Percentiles rank a stretch among this genome's conserved stretches.
phyloP scores from a whole-genome alignment of 2,329 filamentous ascomycete species.

The Diaporthe vexans region DNA sequence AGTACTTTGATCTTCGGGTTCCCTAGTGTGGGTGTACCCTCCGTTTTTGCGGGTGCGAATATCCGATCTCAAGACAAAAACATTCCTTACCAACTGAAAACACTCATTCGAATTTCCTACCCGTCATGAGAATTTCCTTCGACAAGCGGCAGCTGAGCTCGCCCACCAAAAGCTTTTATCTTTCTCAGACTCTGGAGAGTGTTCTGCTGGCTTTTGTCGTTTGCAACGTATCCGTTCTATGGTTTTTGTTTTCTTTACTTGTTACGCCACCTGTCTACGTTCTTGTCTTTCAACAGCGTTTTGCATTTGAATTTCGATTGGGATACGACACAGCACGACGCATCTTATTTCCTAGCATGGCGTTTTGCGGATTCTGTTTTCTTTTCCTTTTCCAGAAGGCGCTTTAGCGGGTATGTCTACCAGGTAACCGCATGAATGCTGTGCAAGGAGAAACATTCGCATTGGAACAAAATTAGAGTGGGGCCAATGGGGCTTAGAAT shows the following conservation, averaged over 20 bases:
- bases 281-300: constrained; percentile 5
- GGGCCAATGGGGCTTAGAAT: background rate
- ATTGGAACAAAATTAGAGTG: constrained; percentile 13
- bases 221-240: constrained; percentile 8
- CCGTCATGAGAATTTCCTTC: constrained; percentile 10
- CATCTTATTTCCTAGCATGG: constrained; percentile 36
- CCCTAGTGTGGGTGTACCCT: too few species aligned
- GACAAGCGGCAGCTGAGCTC: background rate
- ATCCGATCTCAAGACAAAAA: too few species aligned
- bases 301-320: background rate
- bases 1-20: too few species aligned
- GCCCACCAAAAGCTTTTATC: constrained; percentile 20
- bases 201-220: constrained; percentile 31
- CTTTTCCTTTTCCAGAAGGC: background rate
- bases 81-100: constrained; percentile 8
- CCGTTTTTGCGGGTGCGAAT: too few species aligned
- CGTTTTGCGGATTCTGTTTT: constrained; percentile 32
- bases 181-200: constrained; percentile 30
- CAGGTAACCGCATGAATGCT: constrained; percentile 3
- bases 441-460: background rate
- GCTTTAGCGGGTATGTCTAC: constrained; percentile 18
- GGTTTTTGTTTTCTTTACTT: constrained; percentile 5
- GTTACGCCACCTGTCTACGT: constrained; percentile 23
- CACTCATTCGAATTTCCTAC: constrained; percentile 22
- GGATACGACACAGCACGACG: constrained; percentile 32